A percentile compares a stretch with the other conserved stretches of the same genome.
Conservation (phyloP, 768 basidiomycete genomes). For the Mycena belliarum region DNA sequence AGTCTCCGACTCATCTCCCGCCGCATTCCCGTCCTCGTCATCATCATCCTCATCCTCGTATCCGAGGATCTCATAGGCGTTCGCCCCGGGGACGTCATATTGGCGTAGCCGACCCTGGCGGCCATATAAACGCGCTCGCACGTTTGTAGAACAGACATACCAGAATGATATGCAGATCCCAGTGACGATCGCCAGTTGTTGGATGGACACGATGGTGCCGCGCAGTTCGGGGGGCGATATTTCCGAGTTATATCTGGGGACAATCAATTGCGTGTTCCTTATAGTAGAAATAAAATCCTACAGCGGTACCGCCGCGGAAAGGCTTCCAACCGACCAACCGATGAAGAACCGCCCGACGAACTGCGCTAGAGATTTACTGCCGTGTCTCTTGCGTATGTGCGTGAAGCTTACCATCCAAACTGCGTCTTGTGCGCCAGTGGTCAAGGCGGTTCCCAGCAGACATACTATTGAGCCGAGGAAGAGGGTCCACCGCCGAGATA, state of each 20-base stretch:
- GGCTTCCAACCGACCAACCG: conserved; percentile 60
- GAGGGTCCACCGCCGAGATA: conserved; percentile 25
- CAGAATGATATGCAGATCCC: conserved; percentile 30
- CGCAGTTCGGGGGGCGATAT: conserved; percentile 40
- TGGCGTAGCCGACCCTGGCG: conserved; percentile 23
- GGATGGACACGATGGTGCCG: conserved; percentile 36
- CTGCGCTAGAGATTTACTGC: background rate
- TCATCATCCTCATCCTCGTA: background rate
- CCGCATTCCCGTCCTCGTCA: background rate
- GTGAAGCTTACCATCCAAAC: conserved; percentile 17
- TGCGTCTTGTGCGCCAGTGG: conserved; percentile 23
- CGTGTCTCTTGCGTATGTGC: background rate
- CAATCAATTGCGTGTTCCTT: conserved; percentile 20
- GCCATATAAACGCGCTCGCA: background rate
- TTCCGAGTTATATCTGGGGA: conserved; percentile 36
- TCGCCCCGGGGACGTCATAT: background rate
- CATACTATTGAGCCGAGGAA: conserved; percentile 21
- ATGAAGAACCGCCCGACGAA: conserved; percentile 53
- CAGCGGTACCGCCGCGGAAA: conserved; percentile 37
- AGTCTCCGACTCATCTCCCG: background rate
- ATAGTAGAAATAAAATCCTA: conserved; percentile 8
- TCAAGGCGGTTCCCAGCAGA: conserved; percentile 21
- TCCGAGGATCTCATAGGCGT: background rate
- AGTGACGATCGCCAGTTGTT: conserved; percentile 36
- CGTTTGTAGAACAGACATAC: background rate